Conservation (phyloP, 2,329 filamentous ascomycete genomes). For the Paraphaeosphaeria sporulosa region DNA sequence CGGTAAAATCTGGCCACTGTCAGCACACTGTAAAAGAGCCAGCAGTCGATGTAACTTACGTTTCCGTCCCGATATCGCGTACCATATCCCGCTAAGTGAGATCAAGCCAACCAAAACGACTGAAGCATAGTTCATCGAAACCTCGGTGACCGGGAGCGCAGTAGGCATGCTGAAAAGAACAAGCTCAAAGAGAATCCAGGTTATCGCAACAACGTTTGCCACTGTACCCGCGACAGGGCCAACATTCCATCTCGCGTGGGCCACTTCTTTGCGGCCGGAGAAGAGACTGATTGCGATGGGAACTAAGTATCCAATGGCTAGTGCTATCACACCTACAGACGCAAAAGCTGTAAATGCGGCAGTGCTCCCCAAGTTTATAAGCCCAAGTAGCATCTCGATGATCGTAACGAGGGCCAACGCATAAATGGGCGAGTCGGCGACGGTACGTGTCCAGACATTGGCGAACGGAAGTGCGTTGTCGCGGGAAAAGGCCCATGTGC, state of each 20-base stretch:
- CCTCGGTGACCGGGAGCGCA: constrained; percentile 60
- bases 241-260: constrained; percentile 58
- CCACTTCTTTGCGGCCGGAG: constrained; percentile 52
- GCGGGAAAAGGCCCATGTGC: constrained; percentile 57
- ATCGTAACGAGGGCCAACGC: constrained; percentile 54
- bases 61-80: constrained; percentile 2
- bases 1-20: neutral
- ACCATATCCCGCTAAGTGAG: constrained; percentile 5
- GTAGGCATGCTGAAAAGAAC: constrained; percentile 62
- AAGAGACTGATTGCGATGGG: constrained; percentile 62
- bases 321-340: constrained; percentile 64
- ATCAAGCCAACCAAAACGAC: constrained; percentile 65
- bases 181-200: constrained; percentile 58
- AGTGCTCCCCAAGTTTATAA: constrained; percentile 59
- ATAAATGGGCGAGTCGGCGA: constrained; percentile 44
- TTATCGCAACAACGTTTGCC: constrained; percentile 57
- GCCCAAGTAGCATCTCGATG: constrained; percentile 57
- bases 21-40: neutral
- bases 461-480: constrained; percentile 55
- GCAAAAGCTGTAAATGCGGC: constrained; percentile 60
- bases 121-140: constrained; percentile 63
- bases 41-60: neutral
- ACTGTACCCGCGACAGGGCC: constrained; percentile 52
- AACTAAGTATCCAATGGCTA: constrained; percentile 64
- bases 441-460: constrained; percentile 39